phyloP scores from a whole-genome alignment of 768 basidiomycete genomes.

The Grammothele lineata region DNA sequence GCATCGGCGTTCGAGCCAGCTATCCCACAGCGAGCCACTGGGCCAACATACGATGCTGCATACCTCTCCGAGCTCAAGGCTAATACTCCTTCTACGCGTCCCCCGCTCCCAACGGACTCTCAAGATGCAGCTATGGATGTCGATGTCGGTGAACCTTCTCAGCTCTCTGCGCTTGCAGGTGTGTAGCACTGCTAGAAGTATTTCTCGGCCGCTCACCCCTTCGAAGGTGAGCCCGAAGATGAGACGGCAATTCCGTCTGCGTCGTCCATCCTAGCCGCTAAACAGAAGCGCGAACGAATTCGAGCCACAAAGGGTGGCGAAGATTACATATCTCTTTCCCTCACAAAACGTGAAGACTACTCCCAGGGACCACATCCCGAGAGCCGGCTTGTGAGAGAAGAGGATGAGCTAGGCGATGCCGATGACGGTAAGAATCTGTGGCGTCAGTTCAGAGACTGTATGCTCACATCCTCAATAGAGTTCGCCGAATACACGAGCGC shows the following conservation, averaged over 20 bases:
- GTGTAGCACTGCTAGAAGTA: too few relatives aligned
- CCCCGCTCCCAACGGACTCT: conserved; percentile 27
- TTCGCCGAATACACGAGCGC: conserved; percentile 86
- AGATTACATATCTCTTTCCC: conserved; percentile 77
- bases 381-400: conserved; percentile 77
- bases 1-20: too few relatives aligned
- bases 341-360: conserved; percentile 50
- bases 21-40: conserved; percentile 40
- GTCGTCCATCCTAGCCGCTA: conserved; percentile 67
- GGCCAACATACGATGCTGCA: conserved; percentile 65
- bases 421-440: conserved; percentile 71
- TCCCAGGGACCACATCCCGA: conserved; percentile 78
- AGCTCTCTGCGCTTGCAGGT: conserved; percentile 29
- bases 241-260: conserved; percentile 61
- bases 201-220: too few relatives aligned
- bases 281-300: conserved; percentile 69
- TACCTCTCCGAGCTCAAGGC: conserved; percentile 79
- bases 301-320: conserved; percentile 47
- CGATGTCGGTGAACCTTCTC: conserved; percentile 33
- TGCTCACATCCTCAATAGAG: conserved; percentile 39
- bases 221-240: conserved; percentile 29
- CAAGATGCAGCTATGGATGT: conserved; percentile 50
- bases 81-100: conserved; percentile 59
- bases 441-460: too few relatives aligned
- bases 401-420: conserved; percentile 84